These are phyloP conservation scores for Tylopilus rubrobrunneus DNA, from an alignment of 768 basidiomycete species.

Conservation along the genomic window DNA sequence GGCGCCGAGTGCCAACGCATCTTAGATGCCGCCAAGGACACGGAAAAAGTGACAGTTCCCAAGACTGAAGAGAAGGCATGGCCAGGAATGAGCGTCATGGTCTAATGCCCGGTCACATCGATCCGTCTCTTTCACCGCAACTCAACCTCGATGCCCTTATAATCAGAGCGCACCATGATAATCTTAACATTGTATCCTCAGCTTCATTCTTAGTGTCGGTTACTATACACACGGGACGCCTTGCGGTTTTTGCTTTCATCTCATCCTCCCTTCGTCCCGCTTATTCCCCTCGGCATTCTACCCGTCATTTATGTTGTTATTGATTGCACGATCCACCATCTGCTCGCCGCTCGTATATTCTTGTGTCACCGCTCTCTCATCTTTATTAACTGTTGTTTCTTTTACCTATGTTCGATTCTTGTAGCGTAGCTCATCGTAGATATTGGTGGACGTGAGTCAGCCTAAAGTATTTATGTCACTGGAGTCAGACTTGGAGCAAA, in stretches of 20 bases:
- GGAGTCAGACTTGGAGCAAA: slow-evolving; percentile 16
- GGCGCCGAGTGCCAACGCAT: slow-evolving; percentile 66
- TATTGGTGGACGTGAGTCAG: slow-evolving; percentile 23
- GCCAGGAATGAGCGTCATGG: slow-evolving; percentile 31
- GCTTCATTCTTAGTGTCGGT: slow-evolving; percentile 6
- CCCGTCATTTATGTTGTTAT: slow-evolving; percentile 24
- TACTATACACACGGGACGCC: slow-evolving; percentile 30
- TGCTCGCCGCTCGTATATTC: slow-evolving; percentile 1
- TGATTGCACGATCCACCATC: slow-evolving; percentile 17
- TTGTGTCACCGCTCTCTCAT: slow-evolving; percentile 1
- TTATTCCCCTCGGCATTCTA: slow-evolving; percentile 7
- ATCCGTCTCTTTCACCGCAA: slow-evolving; percentile 12
- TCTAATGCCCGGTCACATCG: slow-evolving; percentile 18
- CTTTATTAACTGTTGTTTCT: slow-evolving; percentile 13
- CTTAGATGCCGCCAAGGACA: slow-evolving; percentile 33
- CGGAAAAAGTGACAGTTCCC: slow-evolving; percentile 19
- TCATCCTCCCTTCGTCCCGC: background rate
- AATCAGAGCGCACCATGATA: slow-evolving; percentile 24
- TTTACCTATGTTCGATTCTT: slow-evolving; percentile 20
- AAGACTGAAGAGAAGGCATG: slow-evolving; percentile 34
- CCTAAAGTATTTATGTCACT: slow-evolving; percentile 27
- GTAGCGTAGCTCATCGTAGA: slow-evolving; percentile 31
- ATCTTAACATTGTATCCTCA: slow-evolving; percentile 18
- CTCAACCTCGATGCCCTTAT: slow-evolving; percentile 17
- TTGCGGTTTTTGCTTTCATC: slow-evolving; percentile 25